These are phyloP conservation scores for Monosporozyma servazzii DNA, from an alignment of 805 yeast genomes.

Conservation along the genomic window DNA sequence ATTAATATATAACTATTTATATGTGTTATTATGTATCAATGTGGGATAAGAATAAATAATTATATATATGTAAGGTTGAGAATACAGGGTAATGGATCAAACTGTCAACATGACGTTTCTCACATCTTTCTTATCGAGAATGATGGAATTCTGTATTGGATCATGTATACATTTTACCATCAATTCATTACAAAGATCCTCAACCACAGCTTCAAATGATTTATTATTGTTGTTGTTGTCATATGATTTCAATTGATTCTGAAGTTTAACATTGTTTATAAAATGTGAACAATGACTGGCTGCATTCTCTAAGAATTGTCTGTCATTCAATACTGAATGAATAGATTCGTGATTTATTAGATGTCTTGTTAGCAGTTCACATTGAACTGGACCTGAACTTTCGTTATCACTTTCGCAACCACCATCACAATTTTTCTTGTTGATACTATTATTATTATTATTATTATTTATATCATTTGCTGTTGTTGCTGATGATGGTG, in stretches of 20 bases:
- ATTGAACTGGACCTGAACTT: not conserved
- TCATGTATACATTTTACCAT: conserved; percentile 41
- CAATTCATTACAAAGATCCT: conserved; percentile 76
- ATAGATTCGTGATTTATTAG: conserved; percentile 7
- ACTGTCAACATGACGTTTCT: not conserved
- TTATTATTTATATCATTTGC: too few relatives aligned
- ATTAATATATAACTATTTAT: too few relatives aligned
- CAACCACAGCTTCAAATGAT: conserved; percentile 36
- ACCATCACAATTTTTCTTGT: not conserved
- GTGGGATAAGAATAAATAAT: not conserved
- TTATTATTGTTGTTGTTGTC: conserved; percentile 83
- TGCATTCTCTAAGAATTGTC: not conserved
- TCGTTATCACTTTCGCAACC: not conserved
- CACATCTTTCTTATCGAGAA: not conserved
- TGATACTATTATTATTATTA: not conserved
- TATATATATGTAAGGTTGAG: not conserved
- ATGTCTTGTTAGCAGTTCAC: conserved; percentile 9
- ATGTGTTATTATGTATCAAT: too few relatives aligned
- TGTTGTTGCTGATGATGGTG: not conserved
- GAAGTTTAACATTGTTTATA: not conserved
- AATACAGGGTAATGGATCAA: not conserved
- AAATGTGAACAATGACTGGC: conserved; percentile 1
- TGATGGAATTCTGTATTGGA: not conserved
- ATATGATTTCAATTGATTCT: not conserved
- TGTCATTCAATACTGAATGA: conserved; percentile 3